Evolutionary conservation across 495 filamentous ascomycete genomes (phyloP).

Genomic region (Aspergillus wentii): DNA sequence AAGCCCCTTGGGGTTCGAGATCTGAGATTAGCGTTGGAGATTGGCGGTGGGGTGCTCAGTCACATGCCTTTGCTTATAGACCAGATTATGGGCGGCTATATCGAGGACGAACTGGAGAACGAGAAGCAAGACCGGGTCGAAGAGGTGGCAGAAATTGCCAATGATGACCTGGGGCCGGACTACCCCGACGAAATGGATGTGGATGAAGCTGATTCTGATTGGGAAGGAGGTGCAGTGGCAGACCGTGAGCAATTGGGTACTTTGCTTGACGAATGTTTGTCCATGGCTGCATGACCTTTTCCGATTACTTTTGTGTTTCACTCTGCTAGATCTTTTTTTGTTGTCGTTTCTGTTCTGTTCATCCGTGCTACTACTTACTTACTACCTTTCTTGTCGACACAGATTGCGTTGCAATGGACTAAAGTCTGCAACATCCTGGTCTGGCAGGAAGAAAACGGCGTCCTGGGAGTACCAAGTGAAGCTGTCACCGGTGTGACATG

Average conservation of each 20-base stretch:
- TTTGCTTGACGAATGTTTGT: constrained; percentile 62
- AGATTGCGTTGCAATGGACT: background rate
- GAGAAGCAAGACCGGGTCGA: constrained; percentile 44
- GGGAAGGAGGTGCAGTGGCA: constrained; percentile 63
- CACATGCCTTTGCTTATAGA: constrained; percentile 72
- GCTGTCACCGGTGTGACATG: constrained; percentile 7
- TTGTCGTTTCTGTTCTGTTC: constrained; percentile 5
- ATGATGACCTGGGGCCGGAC: constrained; percentile 31
- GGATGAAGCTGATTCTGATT: constrained; percentile 60
- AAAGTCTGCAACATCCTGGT: constrained; percentile 9
- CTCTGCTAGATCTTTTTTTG: constrained; percentile 6
- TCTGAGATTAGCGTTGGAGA: constrained; percentile 65
- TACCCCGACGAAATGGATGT: constrained; percentile 56
- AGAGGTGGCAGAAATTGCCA: constrained; percentile 16
- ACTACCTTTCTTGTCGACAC: background rate
- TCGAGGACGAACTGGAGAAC: constrained; percentile 71
- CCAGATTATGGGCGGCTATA: constrained; percentile 64
- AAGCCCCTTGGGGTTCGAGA: constrained; percentile 72
- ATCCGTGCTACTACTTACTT: no score
- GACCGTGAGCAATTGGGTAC: constrained; percentile 62
- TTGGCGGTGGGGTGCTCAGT: constrained; percentile 68
- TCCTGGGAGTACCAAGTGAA: constrained; percentile 16
- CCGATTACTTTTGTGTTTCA: constrained; percentile 8
- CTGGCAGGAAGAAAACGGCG: constrained; percentile 12
- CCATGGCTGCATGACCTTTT: constrained; percentile 40